These are phyloP conservation scores for Pilaira anomala DNA, from an alignment of 192 early-diverging fungal genomes.

Conservation along the genomic window DNA sequence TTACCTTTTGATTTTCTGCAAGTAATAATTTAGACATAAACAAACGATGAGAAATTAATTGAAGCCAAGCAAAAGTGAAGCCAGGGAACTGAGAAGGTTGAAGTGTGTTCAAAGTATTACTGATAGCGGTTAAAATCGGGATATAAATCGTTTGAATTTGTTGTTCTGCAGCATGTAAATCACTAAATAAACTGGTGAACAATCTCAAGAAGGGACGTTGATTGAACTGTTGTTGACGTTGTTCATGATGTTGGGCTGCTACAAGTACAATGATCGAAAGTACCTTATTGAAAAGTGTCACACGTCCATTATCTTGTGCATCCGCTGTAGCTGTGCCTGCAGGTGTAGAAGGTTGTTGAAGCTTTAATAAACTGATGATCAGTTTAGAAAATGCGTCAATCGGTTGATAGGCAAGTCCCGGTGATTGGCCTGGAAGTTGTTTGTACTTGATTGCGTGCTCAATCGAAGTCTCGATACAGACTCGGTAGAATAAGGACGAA, in stretches of 20 bases:
- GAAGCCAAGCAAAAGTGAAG: constrained; percentile 92
- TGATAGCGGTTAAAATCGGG: constrained; percentile 71
- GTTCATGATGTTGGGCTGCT: constrained; percentile 82
- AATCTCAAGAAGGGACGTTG: constrained; percentile 90
- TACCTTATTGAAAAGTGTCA: constrained; percentile 76
- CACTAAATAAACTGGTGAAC: constrained; percentile 80
- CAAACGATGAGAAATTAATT: constrained; percentile 87
- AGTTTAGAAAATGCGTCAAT: constrained; percentile 93
- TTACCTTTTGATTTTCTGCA: constrained; percentile 62
- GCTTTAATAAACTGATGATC: constrained; percentile 77
- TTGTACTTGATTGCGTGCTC: constrained; percentile 70
- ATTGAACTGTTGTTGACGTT: constrained; percentile 74
- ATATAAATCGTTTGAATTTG: constrained; percentile 69
- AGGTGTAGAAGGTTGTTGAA: constrained; percentile 46
- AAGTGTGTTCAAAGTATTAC: constrained; percentile 80
- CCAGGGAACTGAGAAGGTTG: constrained; percentile 87
- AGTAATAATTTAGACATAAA: constrained; percentile 87
- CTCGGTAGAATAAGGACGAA: constrained; percentile 86
- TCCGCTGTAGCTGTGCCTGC: constrained; percentile 28
- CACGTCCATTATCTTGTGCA: constrained; percentile 49
- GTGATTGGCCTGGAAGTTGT: constrained; percentile 30
- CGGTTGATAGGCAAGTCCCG: constrained; percentile 72
- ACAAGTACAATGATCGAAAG: constrained; percentile 84
- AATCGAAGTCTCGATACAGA: constrained; percentile 82
- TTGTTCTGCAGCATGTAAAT: constrained; percentile 68